Percentiles rank a stretch among this genome's conserved stretches.
Conservation (phyloP, 305 asterid genomes). For the Fraxinus velutina region DNA sequence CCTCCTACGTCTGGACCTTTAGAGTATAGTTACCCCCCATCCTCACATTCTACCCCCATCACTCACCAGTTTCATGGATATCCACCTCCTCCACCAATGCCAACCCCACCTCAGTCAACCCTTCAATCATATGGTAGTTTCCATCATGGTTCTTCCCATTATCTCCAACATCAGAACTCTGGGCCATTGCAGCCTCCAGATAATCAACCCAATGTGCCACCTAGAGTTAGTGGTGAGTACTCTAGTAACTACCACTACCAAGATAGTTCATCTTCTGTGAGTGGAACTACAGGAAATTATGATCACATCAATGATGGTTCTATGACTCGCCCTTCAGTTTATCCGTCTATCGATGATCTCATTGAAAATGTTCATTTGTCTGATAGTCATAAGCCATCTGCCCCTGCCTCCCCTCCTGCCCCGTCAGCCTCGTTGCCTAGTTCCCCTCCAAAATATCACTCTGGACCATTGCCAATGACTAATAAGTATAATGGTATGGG, state of each 20-base stretch:
- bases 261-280: conserved; percentile 35
- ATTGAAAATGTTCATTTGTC: conserved; percentile 53
- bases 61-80: conserved; percentile 45
- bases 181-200: conserved; percentile 43
- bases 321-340: conserved; percentile 41
- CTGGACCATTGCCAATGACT: conserved; percentile 48
- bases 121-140: conserved; percentile 42
- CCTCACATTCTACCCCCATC: background rate
- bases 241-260: conserved; percentile 35
- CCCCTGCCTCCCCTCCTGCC: conserved; percentile 46
- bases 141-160: conserved; percentile 38
- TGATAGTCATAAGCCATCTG: conserved; percentile 42
- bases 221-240: conserved; percentile 22
- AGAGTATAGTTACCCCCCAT: conserved; percentile 38
- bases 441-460: conserved; percentile 45
- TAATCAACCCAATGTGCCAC: conserved; percentile 39
- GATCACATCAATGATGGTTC: conserved; percentile 31
- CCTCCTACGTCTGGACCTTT: conserved; percentile 39
- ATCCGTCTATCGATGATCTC: conserved; percentile 68
- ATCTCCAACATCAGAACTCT: conserved; percentile 33
- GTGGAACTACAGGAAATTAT: conserved; percentile 29
- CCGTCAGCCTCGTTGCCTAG: conserved; percentile 27
- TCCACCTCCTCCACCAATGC: conserved; percentile 32
- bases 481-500: conserved; percentile 38
- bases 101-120: conserved; percentile 40